Base-by-base conservation (phyloP, 805 yeast species). In the Millerozyma miso region DNA sequence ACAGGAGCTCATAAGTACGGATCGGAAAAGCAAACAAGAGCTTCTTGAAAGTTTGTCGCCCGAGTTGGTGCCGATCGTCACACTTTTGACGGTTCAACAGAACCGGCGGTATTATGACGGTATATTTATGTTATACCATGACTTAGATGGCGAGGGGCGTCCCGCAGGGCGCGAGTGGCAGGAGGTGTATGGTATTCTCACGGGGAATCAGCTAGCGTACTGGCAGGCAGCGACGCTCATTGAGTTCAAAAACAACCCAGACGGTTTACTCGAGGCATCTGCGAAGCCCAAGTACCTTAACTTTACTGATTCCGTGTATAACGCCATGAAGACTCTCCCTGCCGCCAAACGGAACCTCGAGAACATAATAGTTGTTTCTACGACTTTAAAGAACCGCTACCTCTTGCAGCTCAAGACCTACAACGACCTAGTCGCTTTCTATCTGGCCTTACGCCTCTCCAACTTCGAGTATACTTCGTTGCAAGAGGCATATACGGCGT, bases 401-500 rank as follows among this genome's bases (percentile, higher is more conserved):
- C 73, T 93, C 46, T 66, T 93, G 44, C 97, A 90, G 63, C 85
- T 83, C 53, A 71, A 85, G 33, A 73, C 87, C 14, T 69, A 69
- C 38, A 82, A 78, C 39, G 79, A 81, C 42, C 81, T 84, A 57
- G 70, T 74, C 41, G 73, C 74, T 45, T 93, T 98, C 98, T 79
- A 81, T 47, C 76, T 89, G 3, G 91, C 96, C 3, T 77, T 93
- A 44, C 71, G 97, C 46, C 70, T 93, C 48, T 73, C 96, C 10
- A 75, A 80, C 34, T 90, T 78, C 60, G 99, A 93, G 67, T 83
- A 84, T 62, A 78, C 82, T 15, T 69, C 88, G 8, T 70, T 93
- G 44, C 98, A 93, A 67, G 96, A 89, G 59, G 97, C 97, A 1
- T 93, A 93, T 62, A 90, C 99, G 0, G 99, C 96, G 7, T 97